phyloP scores from a whole-genome alignment of 2,329 filamentous ascomycete species.

The Cytospora schulzeri region DNA sequence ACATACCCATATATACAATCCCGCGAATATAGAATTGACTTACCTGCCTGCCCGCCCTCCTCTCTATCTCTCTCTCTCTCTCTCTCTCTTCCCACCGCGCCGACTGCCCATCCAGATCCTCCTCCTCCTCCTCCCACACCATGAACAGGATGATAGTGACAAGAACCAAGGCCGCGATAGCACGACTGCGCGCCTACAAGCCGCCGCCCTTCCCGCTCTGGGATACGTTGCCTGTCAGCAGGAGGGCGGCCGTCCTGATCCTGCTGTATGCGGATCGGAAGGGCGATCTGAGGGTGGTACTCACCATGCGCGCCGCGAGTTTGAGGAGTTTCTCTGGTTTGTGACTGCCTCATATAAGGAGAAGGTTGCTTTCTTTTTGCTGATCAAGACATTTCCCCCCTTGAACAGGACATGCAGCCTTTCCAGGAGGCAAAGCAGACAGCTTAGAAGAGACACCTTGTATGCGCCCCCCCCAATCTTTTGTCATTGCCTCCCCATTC shows the following conservation, averaged over 20 bases:
- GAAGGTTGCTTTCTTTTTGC: background rate
- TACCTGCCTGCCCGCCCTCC: background rate
- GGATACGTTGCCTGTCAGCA: constrained; percentile 61
- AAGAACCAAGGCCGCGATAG: constrained; percentile 56
- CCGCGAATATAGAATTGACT: background rate
- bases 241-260: constrained; percentile 84
- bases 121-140: background rate
- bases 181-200: constrained; percentile 61
- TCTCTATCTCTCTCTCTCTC: background rate
- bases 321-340: constrained; percentile 68
- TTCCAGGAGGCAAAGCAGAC: constrained; percentile 78
- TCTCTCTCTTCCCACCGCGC: background rate
- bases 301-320: constrained; percentile 67
- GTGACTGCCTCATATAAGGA: constrained; percentile 13
- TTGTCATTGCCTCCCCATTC: background rate
- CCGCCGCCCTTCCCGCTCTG: constrained; percentile 64
- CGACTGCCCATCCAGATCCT: constrained; percentile 26
- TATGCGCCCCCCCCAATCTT: constrained; percentile 37
- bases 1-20: constrained; percentile 1
- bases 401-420: constrained; percentile 69
- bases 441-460: constrained; percentile 60
- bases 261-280: constrained; percentile 82
- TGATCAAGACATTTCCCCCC: background rate
- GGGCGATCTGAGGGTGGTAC: constrained; percentile 74
- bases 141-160: constrained; percentile 36